Base-by-base conservation (phyloP, 805 yeast species). In the Saccharomycopsis sp. region DNA sequence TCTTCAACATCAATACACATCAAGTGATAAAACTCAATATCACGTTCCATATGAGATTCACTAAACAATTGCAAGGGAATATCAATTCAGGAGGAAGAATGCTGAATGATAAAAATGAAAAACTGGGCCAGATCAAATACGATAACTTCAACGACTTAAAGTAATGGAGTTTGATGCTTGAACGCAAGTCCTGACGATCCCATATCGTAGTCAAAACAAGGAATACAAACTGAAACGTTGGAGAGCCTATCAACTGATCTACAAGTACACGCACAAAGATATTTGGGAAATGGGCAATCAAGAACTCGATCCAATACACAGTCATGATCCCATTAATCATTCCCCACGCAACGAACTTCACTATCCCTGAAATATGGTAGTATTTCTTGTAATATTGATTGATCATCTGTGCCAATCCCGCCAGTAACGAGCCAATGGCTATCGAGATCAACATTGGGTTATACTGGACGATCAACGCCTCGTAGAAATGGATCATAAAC, bases 331-430 rank as follows among this genome's bases (percentile, higher is more conserved):
- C 89, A 67, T 83, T 83, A 52, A 84, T 70, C 12, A 75, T 68
- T 17, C 89, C 89, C 87, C 87, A 84, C 1, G 78, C 66, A 58
- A 75, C 65, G 62, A 84, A 84, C 64, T 84, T 84, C 57, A 72
- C 12, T 9, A 61, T 47, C 24, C 49, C 54, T n/a, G 58, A 54
- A 3, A 53, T 17, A 34, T 42, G 56, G 35, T 47, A 58, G 17
- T 23, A 15, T 41, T 56, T 47, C 41, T 56, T 58, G 23, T 61
- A 61, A 34, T 53, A 58, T 44, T 61, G 63, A 29, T 61, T 61
- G 53, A 61, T 56, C 35, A 61, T 7, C 54, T 61, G 63, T 1
- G 63, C 63, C n/a, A 58, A n/a, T 15, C 56, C 60, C 8, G 56
- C 54, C n/a, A 57, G 56, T 9, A 61, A 35, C 53, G 56, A 41